phyloP scores from a whole-genome alignment of 768 basidiomycete species.

The Russula sp. region DNA sequence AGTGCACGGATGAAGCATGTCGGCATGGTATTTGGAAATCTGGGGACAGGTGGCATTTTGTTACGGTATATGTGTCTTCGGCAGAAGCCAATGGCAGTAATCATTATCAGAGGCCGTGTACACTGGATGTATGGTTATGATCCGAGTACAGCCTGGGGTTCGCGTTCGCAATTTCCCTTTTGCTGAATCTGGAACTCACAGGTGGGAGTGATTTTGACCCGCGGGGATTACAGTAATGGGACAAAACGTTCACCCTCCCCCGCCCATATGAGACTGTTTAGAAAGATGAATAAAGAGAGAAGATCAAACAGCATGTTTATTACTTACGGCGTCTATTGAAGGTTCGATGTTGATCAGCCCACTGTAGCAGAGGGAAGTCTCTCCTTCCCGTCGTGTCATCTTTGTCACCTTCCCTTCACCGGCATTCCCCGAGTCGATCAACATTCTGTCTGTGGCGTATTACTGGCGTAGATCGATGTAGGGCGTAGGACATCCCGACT shows the following conservation, averaged over 20 bases:
- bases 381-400: conserved; percentile 8
- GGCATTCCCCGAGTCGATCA: conserved; percentile 18
- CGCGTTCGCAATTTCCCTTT: not conserved
- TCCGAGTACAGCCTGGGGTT: not conserved
- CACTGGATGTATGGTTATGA: not conserved
- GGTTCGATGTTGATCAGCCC: conserved; percentile 11
- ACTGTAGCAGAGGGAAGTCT: conserved; percentile 5
- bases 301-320: too few relatives aligned
- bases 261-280: too few relatives aligned
- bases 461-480: conserved; percentile 8
- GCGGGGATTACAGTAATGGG: too few relatives aligned
- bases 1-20: conserved; percentile 13
- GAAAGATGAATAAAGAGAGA: not conserved
- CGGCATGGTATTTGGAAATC: conserved; percentile 30
- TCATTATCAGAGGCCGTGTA: not conserved
- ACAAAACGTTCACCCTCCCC: not conserved
- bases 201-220: too few relatives aligned
- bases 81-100: not conserved
- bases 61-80: conserved; percentile 22
- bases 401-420: conserved; percentile 18
- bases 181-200: too few relatives aligned
- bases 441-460: not conserved
- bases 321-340: conserved; percentile 12
- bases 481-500: too few relatives aligned
- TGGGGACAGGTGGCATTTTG: conserved; percentile 21